phyloP scores from a whole-genome alignment of 495 filamentous ascomycete genomes.

The Astrocystis sublimbata region DNA sequence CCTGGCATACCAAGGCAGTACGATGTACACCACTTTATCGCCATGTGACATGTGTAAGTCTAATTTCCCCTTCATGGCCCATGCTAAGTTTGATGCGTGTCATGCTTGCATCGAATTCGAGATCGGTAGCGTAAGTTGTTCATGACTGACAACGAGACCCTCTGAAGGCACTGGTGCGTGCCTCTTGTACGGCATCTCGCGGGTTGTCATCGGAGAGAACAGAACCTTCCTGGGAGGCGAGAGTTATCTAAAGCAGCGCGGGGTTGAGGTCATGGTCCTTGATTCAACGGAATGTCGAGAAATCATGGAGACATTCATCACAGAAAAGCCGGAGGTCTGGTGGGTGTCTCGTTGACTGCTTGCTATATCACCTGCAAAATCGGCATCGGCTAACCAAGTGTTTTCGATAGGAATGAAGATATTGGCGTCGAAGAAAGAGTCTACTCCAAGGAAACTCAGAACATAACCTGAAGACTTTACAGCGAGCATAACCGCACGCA shows the following conservation, averaged over 20 bases:
- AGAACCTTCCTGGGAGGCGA: constrained; percentile 77
- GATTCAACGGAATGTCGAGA: constrained; percentile 67
- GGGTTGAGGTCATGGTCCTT: constrained; percentile 74
- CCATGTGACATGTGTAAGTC: constrained; percentile 83
- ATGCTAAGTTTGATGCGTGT: background rate
- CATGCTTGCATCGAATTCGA: too few species aligned
- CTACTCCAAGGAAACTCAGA: constrained; percentile 39
- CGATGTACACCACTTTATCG: constrained; percentile 86
- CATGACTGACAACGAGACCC: background rate
- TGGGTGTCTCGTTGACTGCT: constrained; percentile 38
- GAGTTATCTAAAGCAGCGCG: constrained; percentile 66
- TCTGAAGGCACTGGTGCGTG: constrained; percentile 65
- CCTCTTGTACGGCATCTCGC: constrained; percentile 74
- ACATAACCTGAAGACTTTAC: background rate
- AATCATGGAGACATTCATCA: constrained; percentile 76
- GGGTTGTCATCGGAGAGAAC: constrained; percentile 86
- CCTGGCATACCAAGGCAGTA: constrained; percentile 66
- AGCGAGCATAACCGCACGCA: background rate
- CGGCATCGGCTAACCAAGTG: background rate
- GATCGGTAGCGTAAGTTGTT: background rate
- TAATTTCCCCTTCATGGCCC: background rate
- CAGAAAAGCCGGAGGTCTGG: constrained; percentile 76
- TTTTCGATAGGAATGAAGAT: constrained; percentile 66
- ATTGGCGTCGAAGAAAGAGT: constrained; percentile 61
- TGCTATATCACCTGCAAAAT: background rate